Evolutionary conservation across 2,329 filamentous ascomycete species (phyloP).

Genomic region (Colletotrichum spaethianum): DNA sequence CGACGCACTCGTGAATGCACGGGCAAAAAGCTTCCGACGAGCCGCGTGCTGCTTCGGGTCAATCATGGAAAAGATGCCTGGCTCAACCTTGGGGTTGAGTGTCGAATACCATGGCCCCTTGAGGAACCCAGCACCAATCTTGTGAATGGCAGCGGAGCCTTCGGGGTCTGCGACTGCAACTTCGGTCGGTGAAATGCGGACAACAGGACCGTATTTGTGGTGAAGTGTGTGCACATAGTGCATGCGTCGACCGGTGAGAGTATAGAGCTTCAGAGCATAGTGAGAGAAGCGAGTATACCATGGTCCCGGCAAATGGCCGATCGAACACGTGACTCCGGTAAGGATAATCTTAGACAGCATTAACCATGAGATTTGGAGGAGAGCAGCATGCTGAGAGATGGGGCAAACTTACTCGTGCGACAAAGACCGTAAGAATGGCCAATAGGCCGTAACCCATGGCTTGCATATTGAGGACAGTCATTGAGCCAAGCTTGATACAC

Average conservation of each 20-base stretch:
- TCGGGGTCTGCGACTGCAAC: slow-evolving; percentile 45
- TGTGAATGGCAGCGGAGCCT: slow-evolving; percentile 51
- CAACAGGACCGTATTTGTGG: slow-evolving; percentile 56
- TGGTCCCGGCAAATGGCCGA: slow-evolving; percentile 20
- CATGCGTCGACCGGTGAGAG: slow-evolving; percentile 44
- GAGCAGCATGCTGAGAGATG: no score
- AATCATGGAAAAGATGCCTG: slow-evolving; percentile 26
- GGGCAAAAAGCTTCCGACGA: slow-evolving; percentile 57
- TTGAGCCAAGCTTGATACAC: background rate
- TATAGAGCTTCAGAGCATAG: slow-evolving; percentile 47
- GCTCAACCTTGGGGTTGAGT: slow-evolving; percentile 35
- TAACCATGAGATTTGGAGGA: background rate
- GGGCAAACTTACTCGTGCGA: slow-evolving; percentile 3
- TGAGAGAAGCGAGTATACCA: slow-evolving; percentile 22
- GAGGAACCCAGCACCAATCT: slow-evolving; percentile 45
- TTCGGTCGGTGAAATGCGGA: slow-evolving; percentile 46
- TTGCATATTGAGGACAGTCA: background rate
- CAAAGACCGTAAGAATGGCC: background rate
- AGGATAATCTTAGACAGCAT: background rate
- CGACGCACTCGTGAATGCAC: slow-evolving; percentile 55
- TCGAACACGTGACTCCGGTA: slow-evolving; percentile 25
- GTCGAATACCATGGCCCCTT: slow-evolving; percentile 46
- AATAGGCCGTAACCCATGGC: background rate
- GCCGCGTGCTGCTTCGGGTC: slow-evolving; percentile 19
- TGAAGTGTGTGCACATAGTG: slow-evolving; percentile 70